Evolutionary conservation across 2,329 filamentous ascomycete genomes (phyloP).

Genomic region (Exophiala spinifera): DNA sequence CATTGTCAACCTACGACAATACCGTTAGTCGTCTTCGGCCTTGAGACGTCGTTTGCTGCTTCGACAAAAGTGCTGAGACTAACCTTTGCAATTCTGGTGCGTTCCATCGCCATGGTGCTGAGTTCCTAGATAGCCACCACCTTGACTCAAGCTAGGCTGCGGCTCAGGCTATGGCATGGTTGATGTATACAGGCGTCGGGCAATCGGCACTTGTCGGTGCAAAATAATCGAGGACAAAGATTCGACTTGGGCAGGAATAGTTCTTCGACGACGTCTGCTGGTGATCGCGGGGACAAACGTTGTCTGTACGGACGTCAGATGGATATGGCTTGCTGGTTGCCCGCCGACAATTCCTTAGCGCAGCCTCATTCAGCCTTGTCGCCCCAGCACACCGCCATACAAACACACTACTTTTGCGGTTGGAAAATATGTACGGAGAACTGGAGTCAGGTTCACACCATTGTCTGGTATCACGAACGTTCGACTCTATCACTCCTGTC

Average conservation of each 20-base stretch:
- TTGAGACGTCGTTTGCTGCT: neutral
- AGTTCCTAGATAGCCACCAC: conserved; percentile 2
- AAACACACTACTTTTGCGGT: neutral
- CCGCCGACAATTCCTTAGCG: neutral
- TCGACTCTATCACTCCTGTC: no score
- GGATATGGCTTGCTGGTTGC: neutral
- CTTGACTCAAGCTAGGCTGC: neutral
- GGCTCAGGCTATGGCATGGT: neutral
- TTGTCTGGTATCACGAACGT: no score
- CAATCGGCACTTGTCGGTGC: neutral
- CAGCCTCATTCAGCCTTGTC: neutral
- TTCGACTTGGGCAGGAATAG: neutral
- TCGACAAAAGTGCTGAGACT: neutral
- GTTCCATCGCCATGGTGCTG: conserved; percentile 29
- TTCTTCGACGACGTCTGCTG: neutral
- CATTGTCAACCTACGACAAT: conserved; percentile 49
- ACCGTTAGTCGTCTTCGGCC: conserved; percentile 14
- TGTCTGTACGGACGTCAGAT: neutral
- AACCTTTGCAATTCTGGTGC: conserved; percentile 31
- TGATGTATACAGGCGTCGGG: neutral
- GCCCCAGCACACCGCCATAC: neutral
- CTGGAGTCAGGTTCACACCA: no score
- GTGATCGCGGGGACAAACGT: neutral
- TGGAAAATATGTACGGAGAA: no score
- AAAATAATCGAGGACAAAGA: neutral